Percentiles rank a stretch among this genome's conserved stretches.
These are phyloP conservation scores for Leersia perrieri DNA, from an alignment of 176 grass and related monocot species.

Conservation along the genomic window DNA sequence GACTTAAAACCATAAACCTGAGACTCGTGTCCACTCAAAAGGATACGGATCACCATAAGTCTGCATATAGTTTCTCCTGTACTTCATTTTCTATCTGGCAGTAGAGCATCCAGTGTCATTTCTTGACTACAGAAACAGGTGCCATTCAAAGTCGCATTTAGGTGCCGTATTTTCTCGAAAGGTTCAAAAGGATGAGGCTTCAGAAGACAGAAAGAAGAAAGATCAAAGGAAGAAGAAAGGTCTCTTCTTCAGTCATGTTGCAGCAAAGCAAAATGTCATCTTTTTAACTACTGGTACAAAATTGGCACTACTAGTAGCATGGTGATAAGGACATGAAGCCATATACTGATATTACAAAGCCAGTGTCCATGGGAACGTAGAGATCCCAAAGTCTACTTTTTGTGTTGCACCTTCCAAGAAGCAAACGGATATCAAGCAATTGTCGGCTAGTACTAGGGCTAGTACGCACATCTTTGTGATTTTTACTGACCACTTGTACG, in stretches of 20 bases:
- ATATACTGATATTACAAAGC: background rate
- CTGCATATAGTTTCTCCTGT: background rate
- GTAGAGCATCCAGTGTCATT: background rate
- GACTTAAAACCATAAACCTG: background rate
- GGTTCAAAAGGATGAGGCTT: conserved; percentile 32
- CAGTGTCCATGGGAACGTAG: conserved; percentile 31
- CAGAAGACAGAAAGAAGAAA: conserved; percentile 23
- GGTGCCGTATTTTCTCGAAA: conserved; percentile 26
- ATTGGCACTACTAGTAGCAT: background rate
- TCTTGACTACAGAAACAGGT: conserved; percentile 20
- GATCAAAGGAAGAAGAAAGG: background rate
- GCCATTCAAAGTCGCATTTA: conserved; percentile 27
- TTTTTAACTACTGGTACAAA: background rate
- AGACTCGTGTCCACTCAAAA: background rate
- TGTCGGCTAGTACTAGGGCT: background rate
- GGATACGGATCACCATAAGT: background rate
- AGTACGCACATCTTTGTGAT: background rate
- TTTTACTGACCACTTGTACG: background rate
- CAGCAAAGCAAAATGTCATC: background rate
- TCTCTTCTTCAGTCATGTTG: background rate
- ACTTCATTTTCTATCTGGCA: background rate
- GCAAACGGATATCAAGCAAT: conserved; percentile 10
- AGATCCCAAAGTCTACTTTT: background rate
- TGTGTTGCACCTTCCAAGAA: conserved; percentile 20
- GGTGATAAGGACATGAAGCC: conserved; percentile 8